Conservation (phyloP, 345 rosid species). For the Rhodomyrtus tomentosa region DNA sequence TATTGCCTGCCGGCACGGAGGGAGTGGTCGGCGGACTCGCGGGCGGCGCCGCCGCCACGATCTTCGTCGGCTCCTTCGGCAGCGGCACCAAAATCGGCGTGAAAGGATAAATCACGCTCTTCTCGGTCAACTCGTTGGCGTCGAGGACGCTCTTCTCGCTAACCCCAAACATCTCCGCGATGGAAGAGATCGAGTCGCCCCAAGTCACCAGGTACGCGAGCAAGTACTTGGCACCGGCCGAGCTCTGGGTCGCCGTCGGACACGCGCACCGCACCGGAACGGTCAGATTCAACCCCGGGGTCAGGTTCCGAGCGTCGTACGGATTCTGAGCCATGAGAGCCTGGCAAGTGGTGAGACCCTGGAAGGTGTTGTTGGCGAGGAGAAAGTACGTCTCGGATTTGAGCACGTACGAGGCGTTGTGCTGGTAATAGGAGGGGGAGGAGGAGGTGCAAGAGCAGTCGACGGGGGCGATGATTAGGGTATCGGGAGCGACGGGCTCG, state of each 20-base stretch:
- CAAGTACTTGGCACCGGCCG: constrained; percentile 40
- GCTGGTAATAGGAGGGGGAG: constrained; percentile 44
- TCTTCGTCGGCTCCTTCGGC: constrained; percentile 25
- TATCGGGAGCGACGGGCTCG: constrained; percentile 13
- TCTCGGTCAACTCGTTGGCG: constrained; percentile 33
- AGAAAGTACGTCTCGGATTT: constrained; percentile 28
- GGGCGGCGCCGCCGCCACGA: constrained; percentile 1
- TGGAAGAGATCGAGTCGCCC: constrained; percentile 31
- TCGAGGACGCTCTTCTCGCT: constrained; percentile 18
- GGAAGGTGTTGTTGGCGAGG: constrained; percentile 73
- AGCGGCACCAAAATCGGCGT: constrained; percentile 66
- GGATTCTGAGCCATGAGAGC: constrained; percentile 60
- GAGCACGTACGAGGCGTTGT: constrained; percentile 45
- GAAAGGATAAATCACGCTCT: constrained; percentile 29
- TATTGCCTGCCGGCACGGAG: background rate
- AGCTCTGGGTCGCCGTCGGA: constrained; percentile 46
- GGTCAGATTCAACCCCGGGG: constrained; percentile 7
- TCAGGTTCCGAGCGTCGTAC: constrained; percentile 8
- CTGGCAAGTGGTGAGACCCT: constrained; percentile 86
- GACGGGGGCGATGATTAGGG: constrained; percentile 39
- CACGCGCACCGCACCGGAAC: constrained; percentile 86
- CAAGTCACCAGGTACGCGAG: constrained; percentile 35
- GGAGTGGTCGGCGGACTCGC: constrained; percentile 8
- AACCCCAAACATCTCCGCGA: constrained; percentile 36
- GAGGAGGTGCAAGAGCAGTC: constrained; percentile 46